Evolutionary conservation across 2,329 filamentous ascomycete species (phyloP).

Genomic region (Waltergamsia citrina): DNA sequence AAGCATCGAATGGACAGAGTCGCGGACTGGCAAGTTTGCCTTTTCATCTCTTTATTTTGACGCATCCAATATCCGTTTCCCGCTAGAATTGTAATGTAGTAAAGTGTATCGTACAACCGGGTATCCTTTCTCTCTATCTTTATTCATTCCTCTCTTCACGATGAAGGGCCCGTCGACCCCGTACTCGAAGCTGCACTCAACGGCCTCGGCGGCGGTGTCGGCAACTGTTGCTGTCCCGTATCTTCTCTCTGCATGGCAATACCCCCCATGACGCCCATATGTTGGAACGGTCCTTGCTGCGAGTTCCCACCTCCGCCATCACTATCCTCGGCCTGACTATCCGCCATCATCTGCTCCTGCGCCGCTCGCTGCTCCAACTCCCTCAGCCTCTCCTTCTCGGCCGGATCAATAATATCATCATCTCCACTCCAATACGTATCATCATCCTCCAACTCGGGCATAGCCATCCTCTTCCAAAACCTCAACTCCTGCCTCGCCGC

Average conservation of each 20-base stretch:
- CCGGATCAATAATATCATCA: constrained; percentile 52
- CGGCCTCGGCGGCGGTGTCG: constrained; percentile 22
- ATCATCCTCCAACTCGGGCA: constrained; percentile 50
- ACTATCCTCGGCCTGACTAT: constrained; percentile 22
- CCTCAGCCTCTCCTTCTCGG: constrained; percentile 46
- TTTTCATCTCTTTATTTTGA: no score
- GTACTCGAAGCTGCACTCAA: constrained; percentile 31
- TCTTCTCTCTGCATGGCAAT: constrained; percentile 29
- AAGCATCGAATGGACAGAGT: not conserved
- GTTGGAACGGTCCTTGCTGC: constrained; percentile 12
- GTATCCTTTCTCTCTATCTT: not conserved
- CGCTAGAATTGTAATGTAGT: no score
- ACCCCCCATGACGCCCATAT: constrained; percentile 20
- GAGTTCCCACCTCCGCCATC: constrained; percentile 11
- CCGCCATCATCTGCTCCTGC: constrained; percentile 20
- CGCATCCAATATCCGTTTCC: no score
- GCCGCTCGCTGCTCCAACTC: constrained; percentile 38
- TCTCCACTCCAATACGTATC: constrained; percentile 56
- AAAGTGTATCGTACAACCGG: not conserved
- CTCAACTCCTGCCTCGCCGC: constrained; percentile 48
- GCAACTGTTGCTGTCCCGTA: constrained; percentile 14
- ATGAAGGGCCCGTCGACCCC: constrained; percentile 24
- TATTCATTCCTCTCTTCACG: constrained; percentile 11
- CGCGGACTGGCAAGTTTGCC: no score
- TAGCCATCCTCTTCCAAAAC: constrained; percentile 59